These are phyloP conservation scores for Pichia eremophila DNA, from an alignment of 805 yeast genomes.

Conservation along the genomic window DNA sequence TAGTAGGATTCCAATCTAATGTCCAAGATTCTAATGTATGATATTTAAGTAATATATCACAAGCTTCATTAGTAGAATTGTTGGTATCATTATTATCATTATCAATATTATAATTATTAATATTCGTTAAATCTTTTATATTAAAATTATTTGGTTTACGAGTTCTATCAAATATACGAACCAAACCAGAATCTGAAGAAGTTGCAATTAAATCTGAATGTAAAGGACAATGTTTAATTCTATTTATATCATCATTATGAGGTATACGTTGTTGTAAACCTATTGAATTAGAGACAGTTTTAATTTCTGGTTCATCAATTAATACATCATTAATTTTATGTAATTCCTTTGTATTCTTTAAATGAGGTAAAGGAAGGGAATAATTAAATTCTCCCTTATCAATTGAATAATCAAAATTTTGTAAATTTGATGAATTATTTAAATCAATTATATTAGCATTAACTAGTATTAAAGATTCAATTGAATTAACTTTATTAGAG, in stretches of 20 bases:
- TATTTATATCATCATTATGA: conserved; percentile 65
- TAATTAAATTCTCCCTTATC: conserved; percentile 26
- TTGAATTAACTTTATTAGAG: conserved; percentile 40
- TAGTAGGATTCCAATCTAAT: conserved; percentile 63
- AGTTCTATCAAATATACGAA: conserved; percentile 70
- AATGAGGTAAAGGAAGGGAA: conserved; percentile 7
- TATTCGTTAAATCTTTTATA: not conserved
- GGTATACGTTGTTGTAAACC: conserved; percentile 45
- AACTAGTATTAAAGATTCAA: conserved; percentile 18
- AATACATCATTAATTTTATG: not conserved
- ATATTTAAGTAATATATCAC: conserved; percentile 19
- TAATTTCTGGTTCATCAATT: not conserved
- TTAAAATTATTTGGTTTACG: conserved; percentile 48
- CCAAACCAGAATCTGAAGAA: conserved; percentile 54
- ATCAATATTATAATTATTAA: conserved; percentile 22
- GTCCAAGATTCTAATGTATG: conserved; percentile 55
- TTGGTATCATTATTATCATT: conserved; percentile 3
- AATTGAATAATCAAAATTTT: conserved; percentile 26
- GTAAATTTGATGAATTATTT: not conserved
- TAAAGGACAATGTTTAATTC: conserved; percentile 68
- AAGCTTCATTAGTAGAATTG: conserved; percentile 13
- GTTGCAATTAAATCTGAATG: conserved; percentile 78
- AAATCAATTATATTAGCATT: not conserved
- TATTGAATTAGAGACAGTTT: conserved; percentile 9
- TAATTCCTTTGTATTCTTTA: conserved; percentile 4